Base-by-base conservation (phyloP, 2,329 filamentous ascomycete genomes). In the Nemania bipapillata region DNA sequence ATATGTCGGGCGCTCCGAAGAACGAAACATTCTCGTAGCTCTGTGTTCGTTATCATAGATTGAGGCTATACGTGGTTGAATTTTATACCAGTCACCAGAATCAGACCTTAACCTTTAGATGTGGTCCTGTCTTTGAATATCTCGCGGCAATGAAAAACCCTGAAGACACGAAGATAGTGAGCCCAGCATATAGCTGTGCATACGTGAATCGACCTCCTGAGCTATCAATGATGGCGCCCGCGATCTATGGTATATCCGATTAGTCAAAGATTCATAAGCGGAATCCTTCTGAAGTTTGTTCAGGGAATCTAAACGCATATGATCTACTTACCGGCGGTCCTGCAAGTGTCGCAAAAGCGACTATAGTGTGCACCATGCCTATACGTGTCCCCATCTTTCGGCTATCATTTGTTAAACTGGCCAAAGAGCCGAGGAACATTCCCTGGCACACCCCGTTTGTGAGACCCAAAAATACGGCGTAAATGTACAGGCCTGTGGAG, bases 331-430 rank as follows among this genome's bases (percentile, higher is more conserved):
- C 65, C 2, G 74, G 74, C 32, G 74, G 73, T 3, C 74, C 74
- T 54, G 71, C 69, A 5, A 75, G 69, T 26, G 71, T 73, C 22
- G 71, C 72, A 60, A 75, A 70, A 30, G 69, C 74, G 61, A 73
- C 72, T 12, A 75, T 22, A 5, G 63, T 71, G 20, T 72, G 72
- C 15, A 68, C 64, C 74, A 76, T 76, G 15, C 74, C 74, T 9
- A 76, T 71, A 65, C 74, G 74, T 4, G 71, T 75, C 5, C 74
- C 74, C 67, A 76, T 73, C 42, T 74, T 73, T 4, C 54, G 54
- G 30, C 65, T 64, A n/a, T 74, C 72, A n/a, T 47, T 35, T 2
- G 75, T 72, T 37, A 73, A 70, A 24, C 62, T 72, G 15, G 70
- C 73, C 4, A 63, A 53, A 1, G 73, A 71, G 15, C 72, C 72